Conservation (phyloP, 2,329 filamentous ascomycete species). For the Biscogniauxia sp. region DNA sequence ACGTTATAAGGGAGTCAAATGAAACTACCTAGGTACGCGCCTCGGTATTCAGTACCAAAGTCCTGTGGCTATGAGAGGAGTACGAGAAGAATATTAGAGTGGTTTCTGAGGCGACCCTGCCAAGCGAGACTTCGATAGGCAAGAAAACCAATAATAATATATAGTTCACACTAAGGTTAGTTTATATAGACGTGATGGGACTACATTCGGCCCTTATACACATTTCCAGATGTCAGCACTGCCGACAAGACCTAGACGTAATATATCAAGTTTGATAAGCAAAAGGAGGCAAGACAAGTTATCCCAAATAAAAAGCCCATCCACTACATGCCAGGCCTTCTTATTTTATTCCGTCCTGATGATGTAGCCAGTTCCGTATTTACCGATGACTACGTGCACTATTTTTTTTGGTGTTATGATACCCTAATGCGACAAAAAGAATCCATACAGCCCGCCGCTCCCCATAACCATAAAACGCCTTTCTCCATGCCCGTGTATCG, state of each 20-base stretch:
- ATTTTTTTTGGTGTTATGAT: neutral
- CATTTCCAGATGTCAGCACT: too few relatives aligned
- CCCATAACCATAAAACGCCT: slow-evolving; percentile 11
- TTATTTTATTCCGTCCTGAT: slow-evolving; percentile 8
- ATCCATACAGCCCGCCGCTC: slow-evolving; percentile 1
- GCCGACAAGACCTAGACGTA: neutral
- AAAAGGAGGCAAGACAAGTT: neutral
- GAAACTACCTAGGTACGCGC: too few relatives aligned
- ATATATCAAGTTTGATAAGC: neutral
- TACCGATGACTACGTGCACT: slow-evolving; percentile 6
- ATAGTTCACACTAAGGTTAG: too few relatives aligned
- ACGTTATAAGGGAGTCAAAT: too few relatives aligned
- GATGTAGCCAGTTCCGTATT: slow-evolving; percentile 4
- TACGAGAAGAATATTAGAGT: too few relatives aligned
- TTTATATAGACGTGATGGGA: neutral
- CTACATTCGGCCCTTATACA: neutral
- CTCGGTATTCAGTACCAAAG: too few relatives aligned
- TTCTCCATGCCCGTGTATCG: neutral
- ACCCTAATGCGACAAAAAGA: slow-evolving; percentile 9
- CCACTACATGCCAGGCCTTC: slow-evolving; percentile 5
- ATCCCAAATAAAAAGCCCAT: neutral
- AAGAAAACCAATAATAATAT: too few relatives aligned
- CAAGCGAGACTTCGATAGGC: too few relatives aligned
- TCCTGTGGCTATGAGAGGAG: too few relatives aligned
- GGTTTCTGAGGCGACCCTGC: too few relatives aligned